Evolutionary conservation across 148 eudicot species (phyloP).

Genomic region (Chenopodium formosanum): DNA sequence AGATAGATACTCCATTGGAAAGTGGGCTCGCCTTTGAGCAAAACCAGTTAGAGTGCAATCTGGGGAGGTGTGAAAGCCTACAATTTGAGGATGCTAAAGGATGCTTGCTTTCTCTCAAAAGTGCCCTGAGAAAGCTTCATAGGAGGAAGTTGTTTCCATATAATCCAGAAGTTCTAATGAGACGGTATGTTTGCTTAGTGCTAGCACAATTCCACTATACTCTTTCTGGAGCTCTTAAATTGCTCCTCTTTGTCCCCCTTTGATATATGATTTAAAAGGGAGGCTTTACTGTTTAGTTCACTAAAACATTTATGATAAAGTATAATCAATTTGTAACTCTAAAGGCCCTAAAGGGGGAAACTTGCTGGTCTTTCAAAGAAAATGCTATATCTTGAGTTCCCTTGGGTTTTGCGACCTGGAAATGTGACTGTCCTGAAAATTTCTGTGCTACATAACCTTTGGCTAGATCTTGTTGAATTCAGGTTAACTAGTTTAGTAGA

Average conservation of each 20-base stretch:
- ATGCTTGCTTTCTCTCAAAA: slow-evolving; percentile 65
- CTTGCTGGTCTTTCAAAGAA: neutral
- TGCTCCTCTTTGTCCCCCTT: too few species aligned
- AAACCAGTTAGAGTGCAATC: slow-evolving; percentile 19
- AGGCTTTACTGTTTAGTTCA: too few species aligned
- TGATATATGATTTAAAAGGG: too few species aligned
- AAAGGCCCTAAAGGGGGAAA: neutral
- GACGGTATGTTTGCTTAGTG: slow-evolving; percentile 44
- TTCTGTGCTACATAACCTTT: neutral
- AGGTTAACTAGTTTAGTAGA: neutral
- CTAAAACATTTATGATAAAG: neutral
- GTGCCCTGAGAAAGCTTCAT: slow-evolving; percentile 55
- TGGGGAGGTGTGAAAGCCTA: slow-evolving; percentile 15
- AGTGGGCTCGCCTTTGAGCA: slow-evolving; percentile 17
- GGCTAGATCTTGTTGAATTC: neutral
- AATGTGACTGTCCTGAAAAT: neutral
- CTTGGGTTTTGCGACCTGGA: neutral
- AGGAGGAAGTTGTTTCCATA: slow-evolving; percentile 77
- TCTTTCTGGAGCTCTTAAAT: neutral
- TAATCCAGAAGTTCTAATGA: slow-evolving; percentile 78
- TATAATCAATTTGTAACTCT: neutral
- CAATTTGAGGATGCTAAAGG: slow-evolving; percentile 51
- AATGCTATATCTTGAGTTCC: neutral
- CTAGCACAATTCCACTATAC: neutral
- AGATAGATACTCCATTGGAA: slow-evolving; percentile 22